phyloP scores from a whole-genome alignment of 116 monocot species.

The Posidonia oceanica region DNA sequence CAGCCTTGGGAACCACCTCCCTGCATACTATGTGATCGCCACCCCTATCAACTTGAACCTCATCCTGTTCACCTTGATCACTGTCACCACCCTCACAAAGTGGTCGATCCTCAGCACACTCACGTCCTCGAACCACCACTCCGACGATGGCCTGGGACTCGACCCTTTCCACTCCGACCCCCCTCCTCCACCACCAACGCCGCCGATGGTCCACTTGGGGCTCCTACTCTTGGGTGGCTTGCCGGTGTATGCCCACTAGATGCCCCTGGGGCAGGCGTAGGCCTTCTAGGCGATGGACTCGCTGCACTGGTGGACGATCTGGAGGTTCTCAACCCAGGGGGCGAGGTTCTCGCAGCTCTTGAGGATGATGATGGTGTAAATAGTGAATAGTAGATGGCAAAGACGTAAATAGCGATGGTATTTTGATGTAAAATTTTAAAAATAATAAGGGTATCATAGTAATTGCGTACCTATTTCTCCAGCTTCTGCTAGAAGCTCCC shows the following conservation, averaged over 20 bases:
- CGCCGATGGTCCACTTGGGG: constrained; percentile 45
- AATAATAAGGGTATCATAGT: too few relatives aligned
- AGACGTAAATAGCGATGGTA: too few relatives aligned
- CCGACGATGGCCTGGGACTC: constrained; percentile 56
- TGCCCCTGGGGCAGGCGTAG: constrained; percentile 59
- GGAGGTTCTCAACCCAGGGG: constrained; percentile 87
- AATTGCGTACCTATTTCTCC: too few relatives aligned
- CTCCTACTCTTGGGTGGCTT: constrained; percentile 21
- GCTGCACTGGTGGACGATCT: constrained; percentile 84
- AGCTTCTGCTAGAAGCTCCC: too few relatives aligned
- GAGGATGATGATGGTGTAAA: constrained; percentile 66
- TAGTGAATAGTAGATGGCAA: too few relatives aligned
- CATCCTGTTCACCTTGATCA: too few relatives aligned
- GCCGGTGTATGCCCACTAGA: constrained; percentile 68
- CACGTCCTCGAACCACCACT: constrained; percentile 97
- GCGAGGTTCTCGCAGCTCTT: constrained; percentile 82
- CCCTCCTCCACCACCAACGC: constrained; percentile 26
- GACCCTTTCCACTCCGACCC: too few relatives aligned
- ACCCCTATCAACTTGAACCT: too few relatives aligned
- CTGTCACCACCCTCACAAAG: constrained; percentile 78
- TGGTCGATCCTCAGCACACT: constrained; percentile 77
- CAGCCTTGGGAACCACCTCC: too few relatives aligned
- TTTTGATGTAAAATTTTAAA: too few relatives aligned
- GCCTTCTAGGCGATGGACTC: constrained; percentile 98
- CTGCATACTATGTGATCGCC: too few relatives aligned